A percentile compares a stretch with the other conserved stretches of the same genome.
phyloP scores from a whole-genome alignment of 139 green algal species.

The Coelastrella sp. region DNA sequence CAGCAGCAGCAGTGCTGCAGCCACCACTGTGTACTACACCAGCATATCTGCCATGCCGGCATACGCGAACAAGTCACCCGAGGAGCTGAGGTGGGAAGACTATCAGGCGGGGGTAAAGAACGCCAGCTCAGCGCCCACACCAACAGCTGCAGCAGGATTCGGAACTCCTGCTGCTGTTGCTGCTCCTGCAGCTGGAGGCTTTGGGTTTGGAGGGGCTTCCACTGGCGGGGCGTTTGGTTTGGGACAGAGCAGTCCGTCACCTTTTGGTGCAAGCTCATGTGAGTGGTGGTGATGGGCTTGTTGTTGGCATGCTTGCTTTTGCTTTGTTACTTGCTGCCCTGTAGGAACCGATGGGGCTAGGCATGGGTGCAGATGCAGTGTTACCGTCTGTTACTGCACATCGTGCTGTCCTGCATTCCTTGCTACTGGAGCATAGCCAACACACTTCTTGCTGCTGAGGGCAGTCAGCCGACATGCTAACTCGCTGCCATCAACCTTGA shows the following conservation, averaged over 20 bases:
- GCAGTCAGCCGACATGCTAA: no score
- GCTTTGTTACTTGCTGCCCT: no score
- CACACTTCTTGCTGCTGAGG: no score
- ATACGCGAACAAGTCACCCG: slow-evolving; percentile 82
- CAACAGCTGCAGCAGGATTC: not conserved
- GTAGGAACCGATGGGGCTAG: no score
- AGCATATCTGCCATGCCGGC: slow-evolving; percentile 86
- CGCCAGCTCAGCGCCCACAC: not conserved
- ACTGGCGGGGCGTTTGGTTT: slow-evolving; percentile 55
- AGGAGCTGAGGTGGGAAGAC: slow-evolving; percentile 94
- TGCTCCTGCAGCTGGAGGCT: slow-evolving; percentile 25
- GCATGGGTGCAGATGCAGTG: no score
- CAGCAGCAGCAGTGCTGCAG: slow-evolving; percentile 35
- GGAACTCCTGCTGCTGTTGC: slow-evolving; percentile 44
- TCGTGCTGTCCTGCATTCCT: no score
- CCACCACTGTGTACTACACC: slow-evolving; percentile 58
- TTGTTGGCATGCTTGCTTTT: no score
- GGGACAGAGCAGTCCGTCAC: slow-evolving; percentile 32
- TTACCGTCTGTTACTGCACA: not conserved
- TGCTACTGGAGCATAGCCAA: no score
- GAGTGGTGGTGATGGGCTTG: not conserved
- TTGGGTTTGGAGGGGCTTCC: slow-evolving; percentile 36
- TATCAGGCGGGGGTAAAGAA: slow-evolving; percentile 74
- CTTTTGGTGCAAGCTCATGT: slow-evolving; percentile 43
- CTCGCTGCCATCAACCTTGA: no score